Percentiles rank a stretch among this genome's conserved stretches.
Evolutionary conservation across 805 yeast genomes (phyloP).

Genomic region (Lipomyces sp.): DNA sequence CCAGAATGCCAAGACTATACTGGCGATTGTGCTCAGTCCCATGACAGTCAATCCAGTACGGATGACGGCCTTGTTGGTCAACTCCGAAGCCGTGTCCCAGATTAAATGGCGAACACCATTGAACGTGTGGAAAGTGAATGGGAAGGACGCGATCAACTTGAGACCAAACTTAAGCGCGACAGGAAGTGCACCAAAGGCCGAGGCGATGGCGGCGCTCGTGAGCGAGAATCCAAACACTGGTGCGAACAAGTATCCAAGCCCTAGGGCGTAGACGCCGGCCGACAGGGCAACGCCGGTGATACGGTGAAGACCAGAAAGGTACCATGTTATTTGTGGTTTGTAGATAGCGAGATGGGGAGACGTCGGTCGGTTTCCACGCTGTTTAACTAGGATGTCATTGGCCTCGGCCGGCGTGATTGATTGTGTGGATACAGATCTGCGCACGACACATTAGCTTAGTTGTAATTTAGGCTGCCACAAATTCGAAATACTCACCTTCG

Average conservation of each 20-base stretch:
- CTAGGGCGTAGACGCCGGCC: conserved; percentile 71
- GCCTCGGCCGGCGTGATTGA: conserved; percentile 65
- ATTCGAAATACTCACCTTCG: conserved; percentile 14
- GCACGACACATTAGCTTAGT: background rate
- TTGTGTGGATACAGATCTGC: conserved; percentile 47
- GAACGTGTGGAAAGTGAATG: conserved; percentile 83
- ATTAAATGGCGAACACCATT: conserved; percentile 92
- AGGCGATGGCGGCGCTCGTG: conserved; percentile 59
- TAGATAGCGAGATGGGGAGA: conserved; percentile 92
- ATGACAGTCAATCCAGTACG: conserved; percentile 86
- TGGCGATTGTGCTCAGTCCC: conserved; percentile 62
- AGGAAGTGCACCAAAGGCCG: conserved; percentile 67
- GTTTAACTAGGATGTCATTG: conserved; percentile 71
- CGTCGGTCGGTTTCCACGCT: conserved; percentile 84
- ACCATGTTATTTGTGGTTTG: conserved; percentile 87
- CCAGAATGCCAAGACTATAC: conserved; percentile 53
- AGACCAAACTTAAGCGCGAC: conserved; percentile 60
- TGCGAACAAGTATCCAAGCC: conserved; percentile 74
- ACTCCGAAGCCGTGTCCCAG: conserved; percentile 88
- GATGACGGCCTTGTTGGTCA: conserved; percentile 85
- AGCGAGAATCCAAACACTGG: conserved; percentile 62
- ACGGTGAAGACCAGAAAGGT: conserved; percentile 82
- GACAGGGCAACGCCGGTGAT: conserved; percentile 82
- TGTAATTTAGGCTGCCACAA: background rate
- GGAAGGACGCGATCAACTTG: conserved; percentile 75